These are phyloP conservation scores for Fusarium pseudoanthophilum DNA, from an alignment of 2,329 filamentous ascomycete species.

Conservation along the genomic window DNA sequence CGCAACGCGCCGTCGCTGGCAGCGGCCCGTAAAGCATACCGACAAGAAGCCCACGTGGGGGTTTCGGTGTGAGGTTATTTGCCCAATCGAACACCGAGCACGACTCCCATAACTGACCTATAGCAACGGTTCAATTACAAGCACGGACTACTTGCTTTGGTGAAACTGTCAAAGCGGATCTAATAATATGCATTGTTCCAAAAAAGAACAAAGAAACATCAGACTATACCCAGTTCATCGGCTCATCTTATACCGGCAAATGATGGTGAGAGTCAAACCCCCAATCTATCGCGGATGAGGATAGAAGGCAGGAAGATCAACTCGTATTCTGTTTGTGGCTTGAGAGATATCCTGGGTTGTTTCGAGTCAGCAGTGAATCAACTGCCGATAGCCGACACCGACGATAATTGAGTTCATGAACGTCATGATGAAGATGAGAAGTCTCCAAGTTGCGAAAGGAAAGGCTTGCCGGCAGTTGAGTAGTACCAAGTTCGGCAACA, in stretches of 20 bases:
- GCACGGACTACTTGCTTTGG: neutral
- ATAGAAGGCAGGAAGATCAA: neutral
- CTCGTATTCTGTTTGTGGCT: neutral
- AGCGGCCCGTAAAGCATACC: neutral
- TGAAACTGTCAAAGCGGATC: neutral
- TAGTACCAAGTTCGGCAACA: neutral
- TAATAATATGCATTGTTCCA: neutral
- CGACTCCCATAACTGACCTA: neutral
- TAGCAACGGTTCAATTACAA: accelerated
- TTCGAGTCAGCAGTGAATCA: neutral
- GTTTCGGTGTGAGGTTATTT: neutral
- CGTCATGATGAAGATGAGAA: neutral
- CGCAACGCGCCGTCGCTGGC: no score
- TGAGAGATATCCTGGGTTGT: neutral
- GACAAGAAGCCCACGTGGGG: neutral
- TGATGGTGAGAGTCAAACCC: neutral
- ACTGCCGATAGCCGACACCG: neutral
- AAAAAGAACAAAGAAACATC: neutral
- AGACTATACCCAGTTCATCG: neutral
- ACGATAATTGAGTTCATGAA: neutral
- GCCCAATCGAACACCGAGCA: neutral
- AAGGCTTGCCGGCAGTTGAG: no score
- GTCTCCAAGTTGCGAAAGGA: neutral
- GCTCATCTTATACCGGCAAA: neutral
- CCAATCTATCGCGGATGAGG: neutral